phyloP scores from a whole-genome alignment of 805 yeast genomes.

The Sugiyamaella americana region DNA sequence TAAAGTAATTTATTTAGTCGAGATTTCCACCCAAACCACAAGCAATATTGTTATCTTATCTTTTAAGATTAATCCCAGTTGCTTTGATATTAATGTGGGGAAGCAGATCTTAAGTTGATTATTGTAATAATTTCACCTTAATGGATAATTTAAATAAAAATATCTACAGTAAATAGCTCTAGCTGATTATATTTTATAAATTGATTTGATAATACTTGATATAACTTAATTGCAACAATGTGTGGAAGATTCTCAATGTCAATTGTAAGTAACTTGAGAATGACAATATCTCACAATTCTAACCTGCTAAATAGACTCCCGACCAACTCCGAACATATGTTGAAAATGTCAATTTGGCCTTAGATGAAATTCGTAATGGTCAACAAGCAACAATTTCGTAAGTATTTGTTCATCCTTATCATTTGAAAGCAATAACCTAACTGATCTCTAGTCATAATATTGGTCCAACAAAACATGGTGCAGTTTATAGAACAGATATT shows the following conservation, averaged over 20 bases:
- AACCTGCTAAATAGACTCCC: slow-evolving; percentile 10
- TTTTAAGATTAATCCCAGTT: background rate
- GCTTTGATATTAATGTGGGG: background rate
- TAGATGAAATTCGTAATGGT: slow-evolving; percentile 21
- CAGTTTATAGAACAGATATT: slow-evolving; percentile 19
- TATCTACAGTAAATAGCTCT: background rate
- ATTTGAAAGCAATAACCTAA: slow-evolving; percentile 1
- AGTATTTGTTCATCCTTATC: background rate
- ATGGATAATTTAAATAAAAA: too few relatives aligned
- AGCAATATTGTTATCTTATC: background rate
- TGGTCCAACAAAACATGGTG: slow-evolving; percentile 22
- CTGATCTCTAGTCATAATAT: slow-evolving; percentile 20
- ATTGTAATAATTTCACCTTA: too few relatives aligned
- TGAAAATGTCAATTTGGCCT: slow-evolving; percentile 13
- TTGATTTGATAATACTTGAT: background rate
- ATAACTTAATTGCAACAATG: slow-evolving; percentile 32
- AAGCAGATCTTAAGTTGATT: too few relatives aligned
- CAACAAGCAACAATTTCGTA: slow-evolving; percentile 18
- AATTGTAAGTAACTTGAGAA: slow-evolving; percentile 8
- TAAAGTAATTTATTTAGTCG: too few relatives aligned
- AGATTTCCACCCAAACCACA: too few relatives aligned
- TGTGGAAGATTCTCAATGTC: slow-evolving; percentile 53
- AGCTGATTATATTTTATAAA: background rate
- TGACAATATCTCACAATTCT: background rate
- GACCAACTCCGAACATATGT: slow-evolving; percentile 15